Conservation (phyloP, 2,329 filamentous ascomycete species). For the Aspergillus intermedius region DNA sequence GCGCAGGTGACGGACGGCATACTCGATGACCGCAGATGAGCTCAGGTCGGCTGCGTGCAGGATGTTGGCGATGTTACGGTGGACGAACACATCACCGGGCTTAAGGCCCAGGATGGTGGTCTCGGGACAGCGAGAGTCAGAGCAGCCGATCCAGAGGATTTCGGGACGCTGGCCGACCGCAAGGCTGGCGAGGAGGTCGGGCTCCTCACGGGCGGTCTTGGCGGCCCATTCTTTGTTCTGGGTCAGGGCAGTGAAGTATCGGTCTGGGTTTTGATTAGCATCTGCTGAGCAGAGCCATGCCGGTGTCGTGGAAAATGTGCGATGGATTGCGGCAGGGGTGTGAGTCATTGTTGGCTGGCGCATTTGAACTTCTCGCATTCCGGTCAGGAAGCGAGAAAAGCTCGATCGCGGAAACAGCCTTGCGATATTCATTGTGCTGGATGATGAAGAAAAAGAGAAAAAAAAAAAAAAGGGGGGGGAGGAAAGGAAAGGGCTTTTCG, state of each 20-base stretch:
- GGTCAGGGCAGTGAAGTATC: constrained; percentile 57
- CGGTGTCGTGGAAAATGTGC: background rate
- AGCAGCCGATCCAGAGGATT: constrained; percentile 77
- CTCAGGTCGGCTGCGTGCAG: constrained; percentile 68
- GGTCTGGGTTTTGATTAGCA: constrained; percentile 40
- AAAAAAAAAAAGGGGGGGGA: constrained; percentile 1
- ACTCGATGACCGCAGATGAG: constrained; percentile 69
- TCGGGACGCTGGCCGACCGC: constrained; percentile 59
- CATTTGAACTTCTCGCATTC: constrained; percentile 4
- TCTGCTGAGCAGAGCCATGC: constrained; percentile 2
- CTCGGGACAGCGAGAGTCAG: constrained; percentile 78
- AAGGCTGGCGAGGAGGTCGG: constrained; percentile 63
- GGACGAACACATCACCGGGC: constrained; percentile 79
- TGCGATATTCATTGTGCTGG: constrained; percentile 17
- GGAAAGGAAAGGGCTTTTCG: background rate
- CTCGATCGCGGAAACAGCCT: constrained; percentile 16
- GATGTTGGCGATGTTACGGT: constrained; percentile 87
- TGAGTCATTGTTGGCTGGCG: constrained; percentile 1
- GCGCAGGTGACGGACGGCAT: constrained; percentile 65
- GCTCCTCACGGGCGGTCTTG: constrained; percentile 59
- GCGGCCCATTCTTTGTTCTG: constrained; percentile 66
- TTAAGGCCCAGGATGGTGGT: constrained; percentile 71
- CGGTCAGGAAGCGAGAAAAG: constrained; percentile 8
- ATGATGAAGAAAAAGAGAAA: constrained; percentile 6
- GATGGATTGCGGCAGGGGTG: background rate